Conservation (phyloP, 2,329 filamentous ascomycete genomes). For the Botryotinia narcissicola region DNA sequence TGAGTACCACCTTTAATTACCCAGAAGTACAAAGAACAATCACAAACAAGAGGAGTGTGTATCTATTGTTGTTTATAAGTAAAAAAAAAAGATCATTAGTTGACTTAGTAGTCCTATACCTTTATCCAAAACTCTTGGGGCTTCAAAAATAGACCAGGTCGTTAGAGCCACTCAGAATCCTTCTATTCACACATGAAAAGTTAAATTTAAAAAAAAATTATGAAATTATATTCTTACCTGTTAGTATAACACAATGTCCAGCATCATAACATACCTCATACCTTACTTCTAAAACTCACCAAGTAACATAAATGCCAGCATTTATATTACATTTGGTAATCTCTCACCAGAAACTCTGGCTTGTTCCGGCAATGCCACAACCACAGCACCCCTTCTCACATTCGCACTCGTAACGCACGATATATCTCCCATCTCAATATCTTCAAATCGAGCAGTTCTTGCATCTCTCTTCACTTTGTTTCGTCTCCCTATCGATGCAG, state of each 20-base stretch:
- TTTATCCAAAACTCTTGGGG: neutral
- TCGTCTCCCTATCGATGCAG: neutral
- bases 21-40: neutral
- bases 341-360: neutral
- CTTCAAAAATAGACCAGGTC: rapidly evolving
- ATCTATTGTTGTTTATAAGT: neutral
- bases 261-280: neutral
- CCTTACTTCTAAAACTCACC: neutral
- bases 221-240: neutral
- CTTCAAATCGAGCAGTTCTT: neutral
- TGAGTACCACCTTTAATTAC: rapidly evolving
- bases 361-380: neutral
- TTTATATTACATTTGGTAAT: neutral
- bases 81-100: neutral
- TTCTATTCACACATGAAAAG: neutral
- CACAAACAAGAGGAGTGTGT: neutral
- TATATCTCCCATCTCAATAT: slow-evolving; percentile 3
- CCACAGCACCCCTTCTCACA: neutral
- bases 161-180: neutral
- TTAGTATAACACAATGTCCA: neutral
- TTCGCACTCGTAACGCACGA: neutral
- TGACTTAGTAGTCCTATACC: neutral
- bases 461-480: neutral
- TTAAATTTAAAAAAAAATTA: neutral
- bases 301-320: neutral